Base-by-base conservation (phyloP, 768 basidiomycete genomes). In the Saitozyma podzolica region DNA sequence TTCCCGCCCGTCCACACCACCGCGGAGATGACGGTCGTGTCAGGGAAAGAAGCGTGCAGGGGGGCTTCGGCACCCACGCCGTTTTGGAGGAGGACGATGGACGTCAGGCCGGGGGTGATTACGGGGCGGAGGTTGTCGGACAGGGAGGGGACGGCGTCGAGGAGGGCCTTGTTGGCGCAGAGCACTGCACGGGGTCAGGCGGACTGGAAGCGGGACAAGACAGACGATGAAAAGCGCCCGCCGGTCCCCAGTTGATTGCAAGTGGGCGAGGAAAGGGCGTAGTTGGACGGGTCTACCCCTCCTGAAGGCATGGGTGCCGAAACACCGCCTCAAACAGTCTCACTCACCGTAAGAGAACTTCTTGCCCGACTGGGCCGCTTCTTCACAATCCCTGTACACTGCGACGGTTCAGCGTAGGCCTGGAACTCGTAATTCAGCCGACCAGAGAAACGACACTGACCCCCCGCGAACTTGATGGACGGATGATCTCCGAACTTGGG, bases 41-140 rank as follows among this genome's bases (percentile, higher is more conserved):
- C 29, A 40, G 72, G 70, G 66, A 75, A 78, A 13, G 70, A 67
- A 6, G 54, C 56, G 61, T 78, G 74, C 16, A 78, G 58, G 9
- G 76, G 74, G 52, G 66, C 76, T 66, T 78, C 76, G 29, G 72
- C 70, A 6, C 76, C 76, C 5, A 75, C 76, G 37, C 76, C 76
- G 61, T 78, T 78, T 61, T 78, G 76, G 1, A 78, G 62, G 42
- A 78, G 68, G 47, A 78, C 74, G 45, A 78, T 73, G 16, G 68
- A 67, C 5, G 74, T 78, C 14, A 57, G 29, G 13, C 50, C 41
- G 19, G 67, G 50, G 19, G 65, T 55, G 39, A 74, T 68, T 29
- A 74, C 57, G 17, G 76, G 74, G 17, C 42, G 29, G 52, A 78
- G 61, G 42, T 71, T 64, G 17, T 75, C 73, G 0, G 70, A 64